Evolutionary conservation across 1,284 basidiomycete species (phyloP), one percentile per base, ranked within the genome.

Genomic region (Caloboletus firmus): DNA sequence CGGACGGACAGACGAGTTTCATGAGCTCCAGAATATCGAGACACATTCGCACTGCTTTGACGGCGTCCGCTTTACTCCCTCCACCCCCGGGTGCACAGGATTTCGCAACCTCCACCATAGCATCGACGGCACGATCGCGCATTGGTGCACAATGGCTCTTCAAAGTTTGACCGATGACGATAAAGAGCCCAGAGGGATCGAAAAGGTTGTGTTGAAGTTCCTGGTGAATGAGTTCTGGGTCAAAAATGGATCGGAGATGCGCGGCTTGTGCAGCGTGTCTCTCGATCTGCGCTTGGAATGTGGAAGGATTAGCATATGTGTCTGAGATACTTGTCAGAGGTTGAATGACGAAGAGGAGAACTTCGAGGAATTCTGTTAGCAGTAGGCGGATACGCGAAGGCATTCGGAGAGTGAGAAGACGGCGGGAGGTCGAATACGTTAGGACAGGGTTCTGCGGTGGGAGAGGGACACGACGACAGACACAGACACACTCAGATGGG

Each of bases 141-240:
- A 95, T 95, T 11, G 94, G 94, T 4, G 95, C 94, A 61, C 95
- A 96, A 67, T 97, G 93, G 41, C 85, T 84, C 73, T 95, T 93
- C 61, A 97, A 81, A 15, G 91, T 88, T 57, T 83, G 78, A 17
- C 91, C 93, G 59, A 96, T 85, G 52, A 86, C 83, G 43, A 79
- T 72, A 72, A 96, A 93, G 41, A 96, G 78, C n/a, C 83, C 84
- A 12, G 84, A 79, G 37, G 91, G 87, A 70, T 95, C 90, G 65
- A 93, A 90, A n/a, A 89, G 75, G 37, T 82, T 80, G 58, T 89
- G 87, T 46, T 79, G 80, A 59, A 94, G 79, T 74, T 95, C 89
- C 69, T 92, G 88, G 61, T 87, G 82, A 58, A 96, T 89, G 57
- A 93, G 79, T 34, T 78, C 79, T 10, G 85, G 83, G 72, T 89